These are phyloP conservation scores for Elsinoe ampelina DNA, from an alignment of 2,329 filamentous ascomycete species.

Conservation along the genomic window DNA sequence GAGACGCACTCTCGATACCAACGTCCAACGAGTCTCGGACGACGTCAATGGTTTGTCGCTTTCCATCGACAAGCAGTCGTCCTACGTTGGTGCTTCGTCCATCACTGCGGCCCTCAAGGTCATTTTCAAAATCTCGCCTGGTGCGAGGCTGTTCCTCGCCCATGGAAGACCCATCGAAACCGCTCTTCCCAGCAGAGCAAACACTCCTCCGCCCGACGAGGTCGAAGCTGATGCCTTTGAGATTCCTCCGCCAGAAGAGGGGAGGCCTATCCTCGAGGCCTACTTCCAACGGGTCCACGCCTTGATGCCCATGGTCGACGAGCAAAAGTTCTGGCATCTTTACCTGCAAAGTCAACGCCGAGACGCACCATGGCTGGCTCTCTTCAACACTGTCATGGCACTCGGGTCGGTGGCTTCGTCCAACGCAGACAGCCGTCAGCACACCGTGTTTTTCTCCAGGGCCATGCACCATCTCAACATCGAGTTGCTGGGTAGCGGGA, in stretches of 20 bases:
- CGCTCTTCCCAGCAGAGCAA: slow-evolving; percentile 21
- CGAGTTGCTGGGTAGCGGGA: slow-evolving; percentile 25
- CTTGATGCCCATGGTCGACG: slow-evolving; percentile 28
- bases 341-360: slow-evolving; percentile 24
- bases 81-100: slow-evolving; percentile 26
- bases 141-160: slow-evolving; percentile 21
- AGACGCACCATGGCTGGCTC: slow-evolving; percentile 25
- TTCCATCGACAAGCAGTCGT: slow-evolving; percentile 24
- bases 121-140: slow-evolving; percentile 25
- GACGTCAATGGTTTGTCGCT: slow-evolving; percentile 27
- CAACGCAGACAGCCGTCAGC: slow-evolving; percentile 22
- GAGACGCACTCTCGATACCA: slow-evolving; percentile 28
- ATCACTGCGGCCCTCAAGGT: slow-evolving; percentile 27
- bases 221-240: slow-evolving; percentile 17
- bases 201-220: slow-evolving; percentile 20
- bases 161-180: slow-evolving; percentile 19
- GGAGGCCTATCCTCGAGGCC: slow-evolving; percentile 23
- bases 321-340: slow-evolving; percentile 25
- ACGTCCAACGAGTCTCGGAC: slow-evolving; percentile 33
- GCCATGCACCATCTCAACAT: slow-evolving; percentile 24
- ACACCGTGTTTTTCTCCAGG: slow-evolving; percentile 24
- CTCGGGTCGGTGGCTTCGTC: slow-evolving; percentile 24
- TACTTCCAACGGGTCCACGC: slow-evolving; percentile 26
- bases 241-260: slow-evolving; percentile 19
- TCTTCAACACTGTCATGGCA: slow-evolving; percentile 27